Base-by-base conservation (phyloP, 2,329 filamentous ascomycete genomes). In the Rutstroemia sp. region DNA sequence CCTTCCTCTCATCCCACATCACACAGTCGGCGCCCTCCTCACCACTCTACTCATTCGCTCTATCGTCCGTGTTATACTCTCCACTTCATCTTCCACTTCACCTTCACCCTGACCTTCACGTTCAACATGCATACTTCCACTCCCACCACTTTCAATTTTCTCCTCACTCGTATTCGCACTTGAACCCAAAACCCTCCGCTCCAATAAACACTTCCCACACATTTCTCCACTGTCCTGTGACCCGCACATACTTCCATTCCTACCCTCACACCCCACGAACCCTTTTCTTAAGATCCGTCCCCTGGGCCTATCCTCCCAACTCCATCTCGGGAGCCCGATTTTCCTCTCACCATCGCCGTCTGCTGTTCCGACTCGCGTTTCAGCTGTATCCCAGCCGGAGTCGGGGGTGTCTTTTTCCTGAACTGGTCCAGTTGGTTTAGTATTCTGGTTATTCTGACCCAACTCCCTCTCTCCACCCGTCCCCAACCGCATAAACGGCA, bases 401-500 rank as follows among this genome's bases (percentile, higher is more conserved):
- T 5, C 3, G 5, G 38, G 6, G 38, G 5, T 14, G 9, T 30
- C 10, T 30, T 9, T 30, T 30, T 30, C 27, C 19, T 19, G 19
- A 19, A 19, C 19, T 19, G 19, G 19, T 19, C 19, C 19, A 19
- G 19, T 19, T 19, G 19, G 19, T 19, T 19, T 19, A 19, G 2
- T 19, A 19, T 19, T 41, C 14, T 16, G 10, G 9, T 12, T 12
- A 17, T 41, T 41, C 38, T 9, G 14, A 12, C 10, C 9, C 42
- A 45, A 8, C 16, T 2, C 48, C 30, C n/a, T 41, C 46, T n/a
- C 39, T 25, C 16, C 17, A 2, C 48, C 21, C 2, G 77, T 82
- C 0, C 73, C 73, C 14, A 83, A 71, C 5, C 68, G 73, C 60
- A 84, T 70, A 57, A 81, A 82, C 0, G 77, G 76, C 3, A 80